Evolutionary conservation across 192 early-diverging fungal genomes (phyloP).

Genomic region (Obelidium mucronatum): DNA sequence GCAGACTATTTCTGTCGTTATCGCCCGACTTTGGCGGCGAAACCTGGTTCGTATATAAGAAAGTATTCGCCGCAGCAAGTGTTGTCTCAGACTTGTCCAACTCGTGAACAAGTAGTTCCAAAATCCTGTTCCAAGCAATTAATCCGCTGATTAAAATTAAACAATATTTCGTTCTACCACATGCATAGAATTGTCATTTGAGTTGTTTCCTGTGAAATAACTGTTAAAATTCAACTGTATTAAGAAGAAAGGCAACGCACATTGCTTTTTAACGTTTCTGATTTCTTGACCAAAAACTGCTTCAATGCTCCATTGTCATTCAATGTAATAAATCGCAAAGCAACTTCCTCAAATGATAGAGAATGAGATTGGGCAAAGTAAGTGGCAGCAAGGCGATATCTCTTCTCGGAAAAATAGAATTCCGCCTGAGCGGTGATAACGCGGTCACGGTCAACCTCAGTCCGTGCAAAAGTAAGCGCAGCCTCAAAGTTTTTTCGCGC

Average conservation of each 20-base stretch:
- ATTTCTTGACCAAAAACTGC: constrained; percentile 78
- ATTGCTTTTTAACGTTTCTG: constrained; percentile 63
- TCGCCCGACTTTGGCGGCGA: background rate
- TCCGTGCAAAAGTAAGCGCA: constrained; percentile 81
- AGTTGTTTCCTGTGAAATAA: constrained; percentile 5
- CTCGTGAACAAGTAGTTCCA: constrained; percentile 33
- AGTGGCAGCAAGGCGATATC: constrained; percentile 79
- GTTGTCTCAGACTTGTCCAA: constrained; percentile 29
- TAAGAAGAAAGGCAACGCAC: too few relatives aligned
- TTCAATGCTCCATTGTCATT: constrained; percentile 79
- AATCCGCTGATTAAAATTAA: too few relatives aligned
- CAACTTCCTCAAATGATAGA: constrained; percentile 91
- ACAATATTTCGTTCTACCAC: constrained; percentile 18
- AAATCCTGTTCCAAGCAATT: too few relatives aligned
- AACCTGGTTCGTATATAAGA: background rate
- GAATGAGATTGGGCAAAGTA: constrained; percentile 82
- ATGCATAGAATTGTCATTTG: constrained; percentile 38
- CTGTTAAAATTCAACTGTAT: constrained; percentile 66
- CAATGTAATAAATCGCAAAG: constrained; percentile 79
- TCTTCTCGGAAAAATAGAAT: constrained; percentile 76
- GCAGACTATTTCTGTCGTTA: constrained; percentile 61
- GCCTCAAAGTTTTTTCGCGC: constrained; percentile 81
- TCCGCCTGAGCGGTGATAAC: constrained; percentile 89
- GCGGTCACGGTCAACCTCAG: constrained; percentile 73
- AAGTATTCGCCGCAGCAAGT: constrained; percentile 2